A percentile compares a stretch with the other conserved stretches of the same genome.
Evolutionary conservation across 768 basidiomycete genomes (phyloP).

Genomic region (Leccinum longicurvipes): DNA sequence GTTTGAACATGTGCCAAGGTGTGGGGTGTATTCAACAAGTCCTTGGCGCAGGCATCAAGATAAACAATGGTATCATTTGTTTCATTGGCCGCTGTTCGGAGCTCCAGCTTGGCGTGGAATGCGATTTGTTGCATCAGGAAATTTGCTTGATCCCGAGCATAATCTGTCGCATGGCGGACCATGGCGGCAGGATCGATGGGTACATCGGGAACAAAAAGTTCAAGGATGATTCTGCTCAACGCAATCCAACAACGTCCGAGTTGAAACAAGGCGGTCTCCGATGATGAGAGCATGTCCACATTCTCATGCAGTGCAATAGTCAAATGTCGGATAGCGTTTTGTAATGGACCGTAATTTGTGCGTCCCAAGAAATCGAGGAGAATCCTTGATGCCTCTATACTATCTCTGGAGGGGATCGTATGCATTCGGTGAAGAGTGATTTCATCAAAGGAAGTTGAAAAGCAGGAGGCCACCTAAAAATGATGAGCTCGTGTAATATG

Average conservation of each 20-base stretch:
- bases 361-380: constrained; percentile 32
- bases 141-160: constrained; percentile 41
- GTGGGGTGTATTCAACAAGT: constrained; percentile 25
- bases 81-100: constrained; percentile 51
- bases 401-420: constrained; percentile 1
- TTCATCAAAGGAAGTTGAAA: constrained; percentile 38
- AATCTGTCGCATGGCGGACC: constrained; percentile 43
- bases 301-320: constrained; percentile 24
- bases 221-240: constrained; percentile 55
- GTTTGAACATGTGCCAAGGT: constrained; percentile 29
- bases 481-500: constrained; percentile 3
- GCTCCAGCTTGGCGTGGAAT: constrained; percentile 56
- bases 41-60: constrained; percentile 38
- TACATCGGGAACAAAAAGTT: constrained; percentile 75
- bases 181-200: constrained; percentile 86
- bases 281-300: constrained; percentile 9
- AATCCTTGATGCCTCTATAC: constrained; percentile 18
- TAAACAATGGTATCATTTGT: constrained; percentile 46
- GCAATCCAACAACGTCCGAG: constrained; percentile 58
- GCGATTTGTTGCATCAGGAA: constrained; percentile 46
- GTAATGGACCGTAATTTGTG: constrained; percentile 35
- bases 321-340: constrained; percentile 33
- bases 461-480: constrained; percentile 43
- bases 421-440: constrained; percentile 14
- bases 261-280: constrained; percentile 29